Base-by-base conservation (phyloP, 441 rosid species). In the Viola pubescens region DNA sequence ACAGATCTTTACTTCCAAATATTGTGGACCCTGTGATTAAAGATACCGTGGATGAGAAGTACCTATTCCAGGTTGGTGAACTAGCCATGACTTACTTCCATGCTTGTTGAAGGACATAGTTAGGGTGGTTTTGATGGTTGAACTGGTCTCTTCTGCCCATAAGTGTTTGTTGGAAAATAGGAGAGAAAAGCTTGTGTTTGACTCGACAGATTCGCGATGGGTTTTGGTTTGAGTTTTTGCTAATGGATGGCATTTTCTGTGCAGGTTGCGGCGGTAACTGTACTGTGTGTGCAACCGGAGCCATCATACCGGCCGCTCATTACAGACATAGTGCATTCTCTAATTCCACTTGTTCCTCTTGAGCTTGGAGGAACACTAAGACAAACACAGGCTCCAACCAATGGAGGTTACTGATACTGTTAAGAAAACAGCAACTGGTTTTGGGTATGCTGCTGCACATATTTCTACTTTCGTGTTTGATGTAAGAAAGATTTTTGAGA, bases 251-350 rank as follows among this genome's bases (percentile, higher is more conserved):
- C 44, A 42, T 7, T 37, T 7, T 54, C 4, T 9, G 37, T 70
- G 63, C 79, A 92, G 98, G 96, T 94, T 9, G 98, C 97, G 0
- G 98, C 98, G 8, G 95, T 94, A 38, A 95, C 98, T 11, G 88
- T 94, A 16, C 71, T 94, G 56, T 94, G 97, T 56, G 86, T 94
- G 66, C 98, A 94, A 69, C 94, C 97, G 5, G 98, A 89, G 67
- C 97, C 98, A 6, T 76, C 96, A 47, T 94, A 94, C 58, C 79
- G 98, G 1, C 98, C 98, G 0, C 73, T 94, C 63, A 89, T 94
- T 48, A 88, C 88, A 0, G 98, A 94, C 42, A 94, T 94, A 4
- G 77, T 94, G 61, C 95, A 89, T 64, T 89, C 98, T 62, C 91
- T 94, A 38, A 64, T 89, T 60, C 97, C 97, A 4, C 79, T 89